Base-by-base conservation (phyloP, 768 basidiomycete genomes). In the Boletales sp. region DNA sequence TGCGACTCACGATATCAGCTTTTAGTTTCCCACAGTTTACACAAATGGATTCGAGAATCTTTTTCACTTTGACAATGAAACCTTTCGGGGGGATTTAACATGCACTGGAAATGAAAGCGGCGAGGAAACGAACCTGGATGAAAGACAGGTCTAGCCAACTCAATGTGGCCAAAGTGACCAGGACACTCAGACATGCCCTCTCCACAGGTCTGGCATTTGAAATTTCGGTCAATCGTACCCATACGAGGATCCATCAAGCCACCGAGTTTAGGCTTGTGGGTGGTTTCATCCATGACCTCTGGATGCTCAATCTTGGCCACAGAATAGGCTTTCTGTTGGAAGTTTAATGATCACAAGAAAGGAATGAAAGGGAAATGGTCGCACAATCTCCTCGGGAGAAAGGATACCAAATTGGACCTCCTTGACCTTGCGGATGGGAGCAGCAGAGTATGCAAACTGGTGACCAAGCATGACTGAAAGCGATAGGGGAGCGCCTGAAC, bases 181-280 rank as follows among this genome's bases (percentile, higher is more conserved):
- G 96, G 94, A 74, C 96, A 99, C 68, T 98, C 96, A 15, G 93
- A 87, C 94, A 98, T 97, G n/a, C 94, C 95, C 79, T 99, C 96
- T 58, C 94, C 94, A 69, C 96, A 98, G 28, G 96, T 98, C 75
- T 97, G 94, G 68, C 96, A 99, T 75, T 98, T 98, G 75, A 95
- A 94, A 68, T 94, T 94, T 58, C 93, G 80, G 76, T 94, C 93
- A 61, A 94, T 95, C 28, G 93, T 99, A 35, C 96, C 96, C 88
- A 98, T 92, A 52, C 92, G 84, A 44, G 94, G 92, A 73, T 99
- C 96, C 88, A 95, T 95, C 64, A 99, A 75, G 41, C 96, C 96
- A 42, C 93, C 94, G 21, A 83, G 75, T 74, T 96, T 97, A 21
- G 91, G 90, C 64, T 86, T 88, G 63, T 87, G 88, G 1, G 85